phyloP scores from a whole-genome alignment of 1,284 basidiomycete genomes.

The Naganishia sp. region DNA sequence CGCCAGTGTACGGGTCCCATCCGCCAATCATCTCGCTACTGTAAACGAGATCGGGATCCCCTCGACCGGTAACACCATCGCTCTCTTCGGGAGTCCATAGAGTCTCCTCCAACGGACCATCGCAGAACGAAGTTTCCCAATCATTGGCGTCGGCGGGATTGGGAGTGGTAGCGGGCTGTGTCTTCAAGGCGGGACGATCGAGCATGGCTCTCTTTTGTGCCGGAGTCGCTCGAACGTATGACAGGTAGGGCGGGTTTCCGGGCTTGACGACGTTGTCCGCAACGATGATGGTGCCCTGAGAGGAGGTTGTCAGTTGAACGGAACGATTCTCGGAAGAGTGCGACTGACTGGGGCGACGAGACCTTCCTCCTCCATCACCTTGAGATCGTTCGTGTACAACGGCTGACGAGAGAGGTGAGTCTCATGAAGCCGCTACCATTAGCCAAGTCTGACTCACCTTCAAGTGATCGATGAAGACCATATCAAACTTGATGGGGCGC shows the following conservation, averaged over 20 bases:
- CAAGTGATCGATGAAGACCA: conserved; percentile 49
- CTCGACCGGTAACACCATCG: conserved; percentile 40
- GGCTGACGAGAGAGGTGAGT: conserved; percentile 27
- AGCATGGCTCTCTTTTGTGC: conserved; percentile 38
- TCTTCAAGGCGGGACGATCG: conserved; percentile 32
- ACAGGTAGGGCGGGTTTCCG: conserved; percentile 47
- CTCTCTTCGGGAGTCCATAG: conserved; percentile 45
- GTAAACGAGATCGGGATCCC: conserved; percentile 43
- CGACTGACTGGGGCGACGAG: conserved; percentile 43
- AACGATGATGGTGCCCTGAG: conserved; percentile 43
- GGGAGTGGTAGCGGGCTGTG: conserved; percentile 38
- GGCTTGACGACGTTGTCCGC: conserved; percentile 50
- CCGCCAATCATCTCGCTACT: conserved; percentile 44
- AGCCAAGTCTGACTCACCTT: conserved; percentile 33
- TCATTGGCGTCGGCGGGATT: conserved; percentile 39
- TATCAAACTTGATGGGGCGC: conserved; percentile 42
- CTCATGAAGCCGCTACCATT: background rate
- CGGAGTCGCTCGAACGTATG: conserved; percentile 44
- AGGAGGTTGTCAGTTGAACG: background rate
- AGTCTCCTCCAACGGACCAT: conserved; percentile 44
- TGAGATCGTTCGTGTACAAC: conserved; percentile 46
- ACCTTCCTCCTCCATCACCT: conserved; percentile 47
- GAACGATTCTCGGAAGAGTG: no score
- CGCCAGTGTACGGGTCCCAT: conserved; percentile 48
- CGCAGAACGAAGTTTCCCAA: conserved; percentile 42